These are phyloP conservation scores for Cyberlindnera bimundalis DNA, from an alignment of 805 yeast genomes.

Conservation along the genomic window DNA sequence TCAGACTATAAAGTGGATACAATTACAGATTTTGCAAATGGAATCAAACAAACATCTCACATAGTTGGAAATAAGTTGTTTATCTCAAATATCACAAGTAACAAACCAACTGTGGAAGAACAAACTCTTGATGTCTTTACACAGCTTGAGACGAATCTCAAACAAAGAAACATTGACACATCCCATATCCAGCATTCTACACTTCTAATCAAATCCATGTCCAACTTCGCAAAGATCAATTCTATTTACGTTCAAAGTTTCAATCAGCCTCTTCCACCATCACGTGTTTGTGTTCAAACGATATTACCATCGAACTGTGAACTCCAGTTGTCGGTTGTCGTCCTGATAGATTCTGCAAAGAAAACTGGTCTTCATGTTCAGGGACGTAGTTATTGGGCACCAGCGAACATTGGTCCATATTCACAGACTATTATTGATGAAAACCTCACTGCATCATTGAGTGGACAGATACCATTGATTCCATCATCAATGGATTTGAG, in stretches of 20 bases:
- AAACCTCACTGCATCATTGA: constrained; percentile 52
- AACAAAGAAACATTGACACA: constrained; percentile 31
- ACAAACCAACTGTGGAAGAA: constrained; percentile 28
- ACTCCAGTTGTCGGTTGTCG: constrained; percentile 61
- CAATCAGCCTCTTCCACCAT: constrained; percentile 69
- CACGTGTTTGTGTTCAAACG: constrained; percentile 81
- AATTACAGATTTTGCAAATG: neutral
- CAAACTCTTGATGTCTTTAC: constrained; percentile 52
- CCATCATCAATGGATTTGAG: constrained; percentile 65
- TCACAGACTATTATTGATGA: constrained; percentile 72
- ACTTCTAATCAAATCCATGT: constrained; percentile 62
- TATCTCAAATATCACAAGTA: constrained; percentile 41
- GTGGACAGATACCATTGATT: constrained; percentile 89
- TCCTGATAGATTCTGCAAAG: constrained; percentile 31
- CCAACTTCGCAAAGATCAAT: constrained; percentile 59
- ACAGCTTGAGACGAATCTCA: constrained; percentile 37
- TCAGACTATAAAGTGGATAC: neutral
- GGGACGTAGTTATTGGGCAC: constrained; percentile 96
- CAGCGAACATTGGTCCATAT: constrained; percentile 96
- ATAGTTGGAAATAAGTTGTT: constrained; percentile 32
- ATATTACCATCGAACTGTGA: constrained; percentile 34
- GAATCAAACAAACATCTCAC: constrained; percentile 6
- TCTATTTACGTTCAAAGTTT: constrained; percentile 55
- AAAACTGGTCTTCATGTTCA: constrained; percentile 85
- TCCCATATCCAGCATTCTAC: constrained; percentile 57